Percentiles rank a stretch among this genome's conserved stretches.
Evolutionary conservation across 768 basidiomycete genomes (phyloP).

Genomic region (Leccinum boreale): DNA sequence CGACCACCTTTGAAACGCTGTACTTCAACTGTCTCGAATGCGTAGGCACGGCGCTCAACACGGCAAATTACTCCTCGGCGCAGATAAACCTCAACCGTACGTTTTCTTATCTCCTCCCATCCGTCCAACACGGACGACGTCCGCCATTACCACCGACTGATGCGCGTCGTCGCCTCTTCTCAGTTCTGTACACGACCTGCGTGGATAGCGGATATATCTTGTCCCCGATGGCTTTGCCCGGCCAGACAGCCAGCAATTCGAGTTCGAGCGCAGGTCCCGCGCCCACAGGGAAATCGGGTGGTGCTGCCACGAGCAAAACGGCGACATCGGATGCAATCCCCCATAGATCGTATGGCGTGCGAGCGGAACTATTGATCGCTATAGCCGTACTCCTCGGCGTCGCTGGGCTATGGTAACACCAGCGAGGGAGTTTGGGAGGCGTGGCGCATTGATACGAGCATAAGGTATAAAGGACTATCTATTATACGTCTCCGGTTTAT

Average conservation of each 20-base stretch:
- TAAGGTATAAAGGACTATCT: conserved; percentile 4
- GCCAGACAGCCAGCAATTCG: conserved; percentile 20
- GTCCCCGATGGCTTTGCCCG: conserved; percentile 23
- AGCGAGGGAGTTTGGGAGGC: neutral
- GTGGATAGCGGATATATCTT: conserved; percentile 24
- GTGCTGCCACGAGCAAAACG: neutral
- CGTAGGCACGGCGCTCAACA: conserved; percentile 27
- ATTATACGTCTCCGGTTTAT: conserved; percentile 7
- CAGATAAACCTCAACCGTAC: conserved; percentile 37
- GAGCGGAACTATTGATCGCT: conserved; percentile 2
- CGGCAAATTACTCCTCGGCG: conserved; percentile 25
- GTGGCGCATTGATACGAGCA: neutral
- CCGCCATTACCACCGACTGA: neutral
- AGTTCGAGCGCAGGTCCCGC: conserved; percentile 3
- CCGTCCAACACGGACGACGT: neutral
- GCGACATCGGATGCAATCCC: conserved; percentile 2
- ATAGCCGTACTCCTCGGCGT: conserved; percentile 4
- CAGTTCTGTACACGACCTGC: conserved; percentile 27
- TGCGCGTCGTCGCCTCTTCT: neutral
- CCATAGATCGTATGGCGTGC: neutral
- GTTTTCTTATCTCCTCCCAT: conserved; percentile 4
- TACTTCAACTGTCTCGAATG: conserved; percentile 45
- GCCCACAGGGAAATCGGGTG: neutral
- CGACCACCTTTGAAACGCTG: conserved; percentile 33
- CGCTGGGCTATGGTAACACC: conserved; percentile 10